A percentile compares a stretch with the other conserved stretches of the same genome.
Evolutionary conservation across 2,329 filamentous ascomycete genomes (phyloP).

Genomic region (Zymoseptoria pseudotritici): DNA sequence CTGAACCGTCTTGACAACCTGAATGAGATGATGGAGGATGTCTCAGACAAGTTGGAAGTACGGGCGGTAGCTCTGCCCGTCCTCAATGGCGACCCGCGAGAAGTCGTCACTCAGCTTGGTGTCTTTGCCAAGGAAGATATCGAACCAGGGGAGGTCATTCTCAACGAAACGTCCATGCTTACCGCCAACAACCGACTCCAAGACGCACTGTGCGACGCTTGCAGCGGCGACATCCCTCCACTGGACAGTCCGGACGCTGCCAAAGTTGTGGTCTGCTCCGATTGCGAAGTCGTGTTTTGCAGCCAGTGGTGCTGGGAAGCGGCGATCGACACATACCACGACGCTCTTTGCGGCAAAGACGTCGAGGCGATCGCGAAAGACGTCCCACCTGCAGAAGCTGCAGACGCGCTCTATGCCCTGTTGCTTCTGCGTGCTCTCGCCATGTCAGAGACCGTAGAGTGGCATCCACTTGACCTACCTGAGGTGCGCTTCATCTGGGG

Average conservation of each 20-base stretch:
- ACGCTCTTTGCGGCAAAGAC: slow-evolving; percentile 48
- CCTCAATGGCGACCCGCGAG: slow-evolving; percentile 37
- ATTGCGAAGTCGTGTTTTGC: slow-evolving; percentile 57
- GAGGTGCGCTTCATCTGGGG: slow-evolving; percentile 61
- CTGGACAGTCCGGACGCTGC: slow-evolving; percentile 19
- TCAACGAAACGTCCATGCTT: slow-evolving; percentile 76
- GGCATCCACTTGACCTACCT: slow-evolving; percentile 52
- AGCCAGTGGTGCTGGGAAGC: slow-evolving; percentile 48
- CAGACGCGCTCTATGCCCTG: slow-evolving; percentile 54
- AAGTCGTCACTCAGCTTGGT: slow-evolving; percentile 65
- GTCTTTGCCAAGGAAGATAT: slow-evolving; percentile 84
- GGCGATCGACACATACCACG: slow-evolving; percentile 52
- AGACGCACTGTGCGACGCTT: slow-evolving; percentile 83
- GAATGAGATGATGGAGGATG: slow-evolving; percentile 59
- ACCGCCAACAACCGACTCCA: slow-evolving; percentile 85
- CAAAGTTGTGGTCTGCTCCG: slow-evolving; percentile 40
- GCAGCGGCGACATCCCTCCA: slow-evolving; percentile 62
- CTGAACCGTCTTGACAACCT: slow-evolving; percentile 55
- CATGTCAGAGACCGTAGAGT: slow-evolving; percentile 52
- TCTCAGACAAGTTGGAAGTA: slow-evolving; percentile 77
- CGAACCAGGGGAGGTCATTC: slow-evolving; percentile 63
- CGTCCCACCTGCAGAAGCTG: slow-evolving; percentile 49
- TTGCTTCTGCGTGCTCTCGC: slow-evolving; percentile 53
- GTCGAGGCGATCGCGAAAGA: slow-evolving; percentile 53
- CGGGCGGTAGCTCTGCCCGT: slow-evolving; percentile 68